A percentile compares a stretch with the other conserved stretches of the same genome.
Conservation (phyloP, 2,329 filamentous ascomycete species). For the Huntiella abstrusa region DNA sequence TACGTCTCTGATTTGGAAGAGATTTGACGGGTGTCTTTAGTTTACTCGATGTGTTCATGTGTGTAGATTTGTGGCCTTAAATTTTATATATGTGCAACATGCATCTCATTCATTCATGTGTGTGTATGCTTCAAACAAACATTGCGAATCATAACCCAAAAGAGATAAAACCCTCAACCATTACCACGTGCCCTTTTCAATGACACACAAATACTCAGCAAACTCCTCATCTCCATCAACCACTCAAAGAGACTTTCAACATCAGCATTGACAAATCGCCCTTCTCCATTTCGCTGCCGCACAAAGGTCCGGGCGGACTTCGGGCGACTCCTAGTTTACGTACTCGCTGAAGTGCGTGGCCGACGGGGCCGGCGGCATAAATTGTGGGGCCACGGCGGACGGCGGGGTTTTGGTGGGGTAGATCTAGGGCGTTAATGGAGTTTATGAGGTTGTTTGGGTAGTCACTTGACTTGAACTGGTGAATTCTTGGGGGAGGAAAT, state of each 20-base stretch:
- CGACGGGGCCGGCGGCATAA: conserved; percentile 3
- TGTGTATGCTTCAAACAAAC: no score
- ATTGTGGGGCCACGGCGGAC: background rate
- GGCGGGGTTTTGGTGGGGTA: background rate
- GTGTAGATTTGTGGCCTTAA: no score
- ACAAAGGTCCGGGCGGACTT: no score
- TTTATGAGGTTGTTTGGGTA: background rate
- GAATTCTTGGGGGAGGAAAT: no score
- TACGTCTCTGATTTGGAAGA: conserved; percentile 31
- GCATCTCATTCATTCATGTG: no score
- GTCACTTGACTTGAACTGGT: no score
- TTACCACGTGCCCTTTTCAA: no score
- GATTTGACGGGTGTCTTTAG: background rate
- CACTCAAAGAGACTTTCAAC: background rate
- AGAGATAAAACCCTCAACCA: no score
- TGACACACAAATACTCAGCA: no score
- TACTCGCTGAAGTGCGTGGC: background rate
- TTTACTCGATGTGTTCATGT: background rate
- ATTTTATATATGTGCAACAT: no score
- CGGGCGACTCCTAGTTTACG: background rate
- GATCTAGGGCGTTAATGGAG: background rate
- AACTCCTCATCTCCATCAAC: background rate
- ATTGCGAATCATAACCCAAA: no score
- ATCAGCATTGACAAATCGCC: background rate
- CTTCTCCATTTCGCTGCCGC: background rate